Evolutionary conservation across 352 stramenopile species (phyloP).

Genomic region (Pythium folliculosum): DNA sequence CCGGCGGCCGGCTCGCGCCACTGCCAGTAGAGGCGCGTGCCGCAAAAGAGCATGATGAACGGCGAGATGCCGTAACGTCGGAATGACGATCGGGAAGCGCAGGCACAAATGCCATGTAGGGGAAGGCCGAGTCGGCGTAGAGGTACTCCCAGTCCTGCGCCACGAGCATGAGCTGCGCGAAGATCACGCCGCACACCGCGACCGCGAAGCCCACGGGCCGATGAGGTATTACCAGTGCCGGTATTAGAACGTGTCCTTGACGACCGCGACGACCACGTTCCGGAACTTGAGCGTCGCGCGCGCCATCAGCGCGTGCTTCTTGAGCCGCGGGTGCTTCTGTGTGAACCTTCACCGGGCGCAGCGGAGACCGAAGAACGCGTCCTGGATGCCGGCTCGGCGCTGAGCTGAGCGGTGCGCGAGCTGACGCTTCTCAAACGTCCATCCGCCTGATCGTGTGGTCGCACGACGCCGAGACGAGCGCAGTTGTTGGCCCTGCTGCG

Average conservation of each 20-base stretch:
- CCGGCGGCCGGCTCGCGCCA: constrained; percentile 30
- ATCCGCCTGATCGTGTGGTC: no score
- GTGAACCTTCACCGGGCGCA: no score
- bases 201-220: constrained; percentile 38
- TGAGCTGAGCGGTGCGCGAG: no score
- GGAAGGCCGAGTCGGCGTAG: constrained; percentile 22
- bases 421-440: no score
- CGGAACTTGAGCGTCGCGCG: constrained; percentile 41
- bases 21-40: constrained; percentile 32
- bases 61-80: constrained; percentile 30
- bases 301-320: constrained; percentile 39
- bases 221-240: constrained; percentile 45
- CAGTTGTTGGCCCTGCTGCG: no score
- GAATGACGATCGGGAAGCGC: constrained; percentile 39
- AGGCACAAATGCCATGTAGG: constrained; percentile 15
- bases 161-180: constrained; percentile 40
- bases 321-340: constrained; percentile 26
- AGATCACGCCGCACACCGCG: constrained; percentile 35
- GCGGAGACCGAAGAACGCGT: no score
- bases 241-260: constrained; percentile 39
- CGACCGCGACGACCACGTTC: constrained; percentile 29
- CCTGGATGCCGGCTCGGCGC: no score
- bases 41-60: constrained; percentile 31
- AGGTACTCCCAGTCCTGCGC: constrained; percentile 52
- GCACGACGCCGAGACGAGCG: no score